Base-by-base conservation (phyloP, 1,139 yeast genomes). In the Meyerozyma athensensis region DNA sequence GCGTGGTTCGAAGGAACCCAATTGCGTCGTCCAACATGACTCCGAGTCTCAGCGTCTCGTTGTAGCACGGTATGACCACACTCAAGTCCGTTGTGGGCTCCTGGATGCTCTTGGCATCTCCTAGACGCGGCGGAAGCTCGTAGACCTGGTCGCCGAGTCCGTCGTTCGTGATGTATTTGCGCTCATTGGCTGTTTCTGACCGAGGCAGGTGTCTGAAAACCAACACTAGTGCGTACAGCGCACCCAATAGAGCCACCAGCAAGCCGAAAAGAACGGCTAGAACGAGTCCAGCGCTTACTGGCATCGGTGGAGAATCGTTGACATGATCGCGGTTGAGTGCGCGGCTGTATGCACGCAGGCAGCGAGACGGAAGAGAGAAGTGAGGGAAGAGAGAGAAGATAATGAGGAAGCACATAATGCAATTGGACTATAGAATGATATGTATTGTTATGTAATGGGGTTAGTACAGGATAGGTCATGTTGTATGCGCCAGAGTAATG, bases 1-100 rank as follows among this genome's bases (percentile, higher is more conserved):
- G 33, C 42, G 63, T 67, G 6, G 59, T 47, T 4, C 43, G 33
- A 43, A 94, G 66, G 48, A 73, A 77, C 8, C 60, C 74, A 30
- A 86, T 70, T 2, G 94, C 75, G 43, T 92, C 97, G 39, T 77
- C 81, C 40, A 92, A 68, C 95, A 92, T 86, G 35, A 64, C 58
- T 21, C 78, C 77, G 42, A 92, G 70, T 40, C 98, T 70, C 17
- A 68, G 59, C 1, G 84, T 80, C 61, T 92, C 98, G 56, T 92
- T 92, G 56, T 76, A 92, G 55, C 97, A 89, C 7, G 98, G 98
- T 13, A 92, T 76, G 10, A 94, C 87, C 21, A 92, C 81, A 26
- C 94, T 79, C 44, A 45, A 19, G 42, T 45, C 35, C 46, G 53
- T 39, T 37, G 48, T 30, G 24, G 46, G 38, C 35, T 49, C 40